Conservation (phyloP, 306 rosid species). For the Acacia confusa region DNA sequence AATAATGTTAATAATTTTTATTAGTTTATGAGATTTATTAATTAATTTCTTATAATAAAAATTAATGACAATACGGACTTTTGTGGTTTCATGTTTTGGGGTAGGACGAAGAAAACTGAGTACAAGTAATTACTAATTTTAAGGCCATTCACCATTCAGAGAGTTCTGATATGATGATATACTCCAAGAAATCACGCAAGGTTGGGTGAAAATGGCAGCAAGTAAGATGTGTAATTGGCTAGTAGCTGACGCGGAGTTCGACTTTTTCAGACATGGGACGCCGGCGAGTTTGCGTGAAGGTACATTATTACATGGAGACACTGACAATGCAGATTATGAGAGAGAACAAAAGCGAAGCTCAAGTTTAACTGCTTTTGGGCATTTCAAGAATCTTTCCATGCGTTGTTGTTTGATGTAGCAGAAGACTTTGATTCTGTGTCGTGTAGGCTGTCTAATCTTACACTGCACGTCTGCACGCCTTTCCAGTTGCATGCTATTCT, state of each 20-base stretch:
- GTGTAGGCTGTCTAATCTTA: neutral
- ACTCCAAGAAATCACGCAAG: no score
- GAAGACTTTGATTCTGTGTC: neutral
- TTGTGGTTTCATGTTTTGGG: no score
- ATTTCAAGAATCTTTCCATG: neutral
- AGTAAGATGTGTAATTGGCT: no score
- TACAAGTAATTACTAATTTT: no score
- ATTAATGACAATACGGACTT: no score
- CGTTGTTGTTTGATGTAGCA: neutral
- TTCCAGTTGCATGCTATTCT: neutral
- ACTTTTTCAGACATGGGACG: neutral
- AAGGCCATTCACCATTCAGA: neutral
- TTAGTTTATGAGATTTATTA: no score
- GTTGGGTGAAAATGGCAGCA: neutral
- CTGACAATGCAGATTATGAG: neutral
- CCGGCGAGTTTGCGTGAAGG: neutral
- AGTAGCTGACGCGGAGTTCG: neutral
- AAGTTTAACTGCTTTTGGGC: neutral
- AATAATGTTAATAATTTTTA: no score
- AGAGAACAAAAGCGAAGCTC: neutral
- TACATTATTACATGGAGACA: neutral
- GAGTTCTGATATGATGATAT: neutral
- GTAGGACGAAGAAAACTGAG: no score
- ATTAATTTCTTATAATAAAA: no score
- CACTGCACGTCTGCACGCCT: neutral